phyloP scores from a whole-genome alignment of 306 rosid genomes.

The Alnus rubra region DNA sequence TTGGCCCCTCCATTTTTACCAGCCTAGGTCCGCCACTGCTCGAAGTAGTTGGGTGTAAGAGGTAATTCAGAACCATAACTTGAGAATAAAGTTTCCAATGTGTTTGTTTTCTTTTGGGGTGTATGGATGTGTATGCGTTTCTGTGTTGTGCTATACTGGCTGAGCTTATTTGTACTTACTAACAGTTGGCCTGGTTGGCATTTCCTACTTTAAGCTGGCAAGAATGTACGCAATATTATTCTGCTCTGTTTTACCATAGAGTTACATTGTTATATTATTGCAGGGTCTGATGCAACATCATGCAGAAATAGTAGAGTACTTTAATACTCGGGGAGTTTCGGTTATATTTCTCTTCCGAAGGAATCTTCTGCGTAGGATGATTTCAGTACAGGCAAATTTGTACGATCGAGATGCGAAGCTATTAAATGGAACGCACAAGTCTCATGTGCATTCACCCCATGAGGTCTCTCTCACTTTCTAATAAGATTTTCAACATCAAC shows the following conservation, averaged over 20 bases:
- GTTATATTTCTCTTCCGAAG: constrained; percentile 91
- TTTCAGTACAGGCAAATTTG: constrained; percentile 83
- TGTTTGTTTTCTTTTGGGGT: background rate
- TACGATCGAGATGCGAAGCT: constrained; percentile 70
- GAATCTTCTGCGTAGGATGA: constrained; percentile 92
- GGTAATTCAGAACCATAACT: background rate
- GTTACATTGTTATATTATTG: constrained; percentile 18
- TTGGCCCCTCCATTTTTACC: too few relatives aligned
- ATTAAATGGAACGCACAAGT: constrained; percentile 95
- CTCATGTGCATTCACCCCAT: constrained; percentile 86
- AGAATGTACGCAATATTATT: background rate
- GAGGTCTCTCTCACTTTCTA: constrained; percentile 59
- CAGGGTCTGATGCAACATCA: constrained; percentile 97
- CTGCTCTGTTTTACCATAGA: constrained; percentile 13
- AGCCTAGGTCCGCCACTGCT: too few relatives aligned
- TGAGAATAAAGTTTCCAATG: background rate
- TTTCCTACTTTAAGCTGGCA: background rate
- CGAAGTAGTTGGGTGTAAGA: background rate
- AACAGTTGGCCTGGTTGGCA: background rate
- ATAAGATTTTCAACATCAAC: constrained; percentile 13
- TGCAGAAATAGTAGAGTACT: constrained; percentile 70
- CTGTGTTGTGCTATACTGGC: background rate
- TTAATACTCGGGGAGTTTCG: constrained; percentile 73
- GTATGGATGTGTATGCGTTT: background rate
- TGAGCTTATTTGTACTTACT: background rate